Evolutionary conservation across 345 rosid species (phyloP), one percentile per base, ranked within the genome.

Genomic region (Cardamine resedifolia): DNA sequence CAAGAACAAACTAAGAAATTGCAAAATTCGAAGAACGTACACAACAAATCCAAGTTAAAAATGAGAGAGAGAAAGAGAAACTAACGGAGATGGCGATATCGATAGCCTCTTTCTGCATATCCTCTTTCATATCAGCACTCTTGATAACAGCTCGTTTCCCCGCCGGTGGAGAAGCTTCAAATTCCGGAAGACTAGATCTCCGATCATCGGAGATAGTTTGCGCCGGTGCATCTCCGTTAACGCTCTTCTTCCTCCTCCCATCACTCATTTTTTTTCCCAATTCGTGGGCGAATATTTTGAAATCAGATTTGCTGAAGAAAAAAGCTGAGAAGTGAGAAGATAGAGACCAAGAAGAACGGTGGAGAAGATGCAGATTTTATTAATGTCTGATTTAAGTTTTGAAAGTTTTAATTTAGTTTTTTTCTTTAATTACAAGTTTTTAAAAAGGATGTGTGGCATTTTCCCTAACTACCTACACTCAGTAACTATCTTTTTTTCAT

Each of bases 71-170:
- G 58, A 9, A 10, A 51, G 55, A 44, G 43, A 52, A 20, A 7
- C 77, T 80, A 68, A 95, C 99, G 27, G 90, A 76, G 69, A 88
- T 73, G 67, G 99, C 91, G 68, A 95, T 87, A 8, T 90, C 90
- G 61, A 91, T 72, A 30, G 97, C 99, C 30, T 95, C 99, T 45
- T 84, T 88, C 81, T 95, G 98, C 96, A 90, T 79, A 70, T 88
- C 96, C 0, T 91, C 98, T 79, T 88, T 95, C 99, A 95, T 95
- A 82, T 95, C 99, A 71, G 98, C 96, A 82, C 92, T 95, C 84
- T 90, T 92, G 74, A 95, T 80, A 75, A 81, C 66, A 80, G 87
- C 78, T 82, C 81, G 83, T 75, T 83, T 90, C 27, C 81, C 79
- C 18, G 71, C 51, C 10, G 90, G 77, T 60, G 82, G 62, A 31